Conservation (phyloP, 192 early-diverging fungal genomes). For the Rhizophlyctis rosea region DNA sequence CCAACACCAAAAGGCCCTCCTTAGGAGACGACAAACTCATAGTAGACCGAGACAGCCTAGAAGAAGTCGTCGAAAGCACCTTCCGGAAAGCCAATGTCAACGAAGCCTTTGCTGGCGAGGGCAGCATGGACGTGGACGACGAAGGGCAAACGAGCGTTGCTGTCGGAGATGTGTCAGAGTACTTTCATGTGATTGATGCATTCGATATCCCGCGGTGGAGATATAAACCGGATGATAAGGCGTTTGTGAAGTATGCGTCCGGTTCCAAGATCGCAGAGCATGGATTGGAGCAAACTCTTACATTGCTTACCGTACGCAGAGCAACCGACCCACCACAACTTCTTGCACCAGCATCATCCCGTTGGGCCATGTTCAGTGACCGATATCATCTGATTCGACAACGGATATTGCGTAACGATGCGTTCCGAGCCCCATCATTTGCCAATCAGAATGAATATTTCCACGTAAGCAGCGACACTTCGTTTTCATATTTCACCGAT, state of each 20-base stretch:
- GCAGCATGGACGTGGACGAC: conserved; percentile 31
- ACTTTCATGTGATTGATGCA: conserved; percentile 69
- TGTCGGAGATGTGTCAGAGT: conserved; percentile 42
- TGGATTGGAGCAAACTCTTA: neutral
- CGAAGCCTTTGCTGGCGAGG: conserved; percentile 5
- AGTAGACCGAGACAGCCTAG: conserved; percentile 41
- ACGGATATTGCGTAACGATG: conserved; percentile 74
- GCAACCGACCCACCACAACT: conserved; percentile 27
- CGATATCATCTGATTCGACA: conserved; percentile 79
- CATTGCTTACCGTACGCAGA: conserved; percentile 1
- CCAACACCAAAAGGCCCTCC: too few species aligned
- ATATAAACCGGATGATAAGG: conserved; percentile 63
- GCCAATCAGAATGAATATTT: conserved; percentile 34
- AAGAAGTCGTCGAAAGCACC: conserved; percentile 49
- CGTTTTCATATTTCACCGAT: conserved; percentile 6
- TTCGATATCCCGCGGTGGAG: conserved; percentile 69
- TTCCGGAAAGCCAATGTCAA: conserved; percentile 35
- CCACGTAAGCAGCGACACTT: conserved; percentile 9
- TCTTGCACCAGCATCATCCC: conserved; percentile 59
- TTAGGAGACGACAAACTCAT: conserved; percentile 24
- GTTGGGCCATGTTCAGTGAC: conserved; percentile 67
- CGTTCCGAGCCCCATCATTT: conserved; percentile 68
- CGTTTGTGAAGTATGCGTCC: conserved; percentile 51
- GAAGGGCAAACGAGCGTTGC: conserved; percentile 32
- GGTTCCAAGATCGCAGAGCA: neutral